A percentile compares a stretch with the other conserved stretches of the same genome.
These are phyloP conservation scores for Citrus unshiu DNA, from an alignment of 345 rosid genomes.

Conservation along the genomic window DNA sequence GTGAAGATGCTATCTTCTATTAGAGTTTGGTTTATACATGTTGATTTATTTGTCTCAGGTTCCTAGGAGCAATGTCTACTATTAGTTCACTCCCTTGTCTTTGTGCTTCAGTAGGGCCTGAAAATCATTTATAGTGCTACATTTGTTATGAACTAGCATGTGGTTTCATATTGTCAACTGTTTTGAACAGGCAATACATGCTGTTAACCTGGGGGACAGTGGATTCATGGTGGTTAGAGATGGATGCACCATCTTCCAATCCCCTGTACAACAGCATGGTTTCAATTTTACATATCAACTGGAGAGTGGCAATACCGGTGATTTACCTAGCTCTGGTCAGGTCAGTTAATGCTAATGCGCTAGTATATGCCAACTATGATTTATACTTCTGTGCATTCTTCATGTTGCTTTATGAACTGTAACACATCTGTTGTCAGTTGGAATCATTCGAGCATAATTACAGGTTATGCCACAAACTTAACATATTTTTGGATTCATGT, in stretches of 20 bases:
- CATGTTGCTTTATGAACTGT: not conserved
- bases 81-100: slow-evolving; percentile 1
- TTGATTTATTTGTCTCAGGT: not conserved
- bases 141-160: not conserved
- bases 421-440: not conserved
- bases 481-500: slow-evolving; percentile 1
- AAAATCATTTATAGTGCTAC: not conserved
- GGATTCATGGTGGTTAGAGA: slow-evolving; percentile 92
- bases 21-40: not conserved
- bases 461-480: not conserved
- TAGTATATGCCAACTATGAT: not conserved
- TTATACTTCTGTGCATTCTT: not conserved
- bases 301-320: slow-evolving; percentile 68
- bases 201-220: slow-evolving; percentile 92
- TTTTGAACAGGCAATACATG: slow-evolving; percentile 53
- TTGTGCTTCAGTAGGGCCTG: not conserved
- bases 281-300: slow-evolving; percentile 95
- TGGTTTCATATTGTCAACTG: not conserved
- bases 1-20: not conserved
- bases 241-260: slow-evolving; percentile 73
- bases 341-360: slow-evolving; percentile 31
- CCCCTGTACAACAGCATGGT: slow-evolving; percentile 92
- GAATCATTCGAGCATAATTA: not conserved
- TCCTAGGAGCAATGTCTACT: not conserved
- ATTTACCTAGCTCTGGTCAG: slow-evolving; percentile 88